A percentile compares a stretch with the other conserved stretches of the same genome.
Conservation (phyloP, 129 eudicot species). For the Helianthus annuus region DNA sequence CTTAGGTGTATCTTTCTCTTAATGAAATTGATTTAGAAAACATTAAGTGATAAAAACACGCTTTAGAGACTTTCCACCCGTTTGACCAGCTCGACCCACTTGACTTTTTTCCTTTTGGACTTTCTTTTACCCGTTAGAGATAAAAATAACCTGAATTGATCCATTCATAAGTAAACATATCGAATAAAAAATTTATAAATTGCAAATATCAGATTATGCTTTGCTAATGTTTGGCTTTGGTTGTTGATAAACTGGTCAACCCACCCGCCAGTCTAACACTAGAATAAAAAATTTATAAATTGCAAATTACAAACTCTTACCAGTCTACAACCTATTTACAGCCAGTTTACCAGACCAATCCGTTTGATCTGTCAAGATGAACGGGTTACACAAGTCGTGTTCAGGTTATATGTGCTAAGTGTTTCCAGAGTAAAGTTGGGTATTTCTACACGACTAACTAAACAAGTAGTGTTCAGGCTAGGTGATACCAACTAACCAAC, state of each 20-base stretch:
- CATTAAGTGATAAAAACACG: too few relatives aligned
- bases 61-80: too few relatives aligned
- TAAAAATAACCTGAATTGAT: neutral
- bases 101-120: too few relatives aligned
- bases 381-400: neutral
- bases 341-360: neutral
- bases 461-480: too few relatives aligned
- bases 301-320: neutral
- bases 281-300: neutral
- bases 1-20: too few relatives aligned
- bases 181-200: slow-evolving; percentile 53
- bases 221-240: neutral
- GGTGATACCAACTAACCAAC: too few relatives aligned
- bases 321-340: neutral
- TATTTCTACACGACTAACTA: too few relatives aligned
- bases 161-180: neutral
- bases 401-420: too few relatives aligned
- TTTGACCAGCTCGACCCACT: too few relatives aligned
- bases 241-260: neutral
- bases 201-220: slow-evolving; percentile 61
- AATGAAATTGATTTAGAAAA: too few relatives aligned
- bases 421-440: too few relatives aligned
- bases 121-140: neutral
- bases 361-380: neutral
- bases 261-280: neutral